Evolutionary conservation across 306 rosid species (phyloP).

Genomic region (Corylus avellana): DNA sequence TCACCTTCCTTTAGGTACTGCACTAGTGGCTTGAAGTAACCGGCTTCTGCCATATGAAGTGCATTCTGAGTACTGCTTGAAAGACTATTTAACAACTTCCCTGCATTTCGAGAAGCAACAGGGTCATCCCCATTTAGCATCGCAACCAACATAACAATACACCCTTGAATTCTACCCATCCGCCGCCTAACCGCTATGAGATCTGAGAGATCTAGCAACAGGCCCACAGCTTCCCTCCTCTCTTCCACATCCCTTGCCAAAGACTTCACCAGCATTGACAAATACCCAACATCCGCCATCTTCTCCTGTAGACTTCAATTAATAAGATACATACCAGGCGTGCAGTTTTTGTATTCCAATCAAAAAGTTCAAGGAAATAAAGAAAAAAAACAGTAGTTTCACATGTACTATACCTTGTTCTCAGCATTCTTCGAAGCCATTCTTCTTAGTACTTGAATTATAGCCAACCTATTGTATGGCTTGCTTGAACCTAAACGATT

Average conservation of each 20-base stretch:
- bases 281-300: conserved; percentile 61
- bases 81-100: conserved; percentile 64
- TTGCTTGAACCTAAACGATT: conserved; percentile 62
- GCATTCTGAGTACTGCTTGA: conserved; percentile 82
- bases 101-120: conserved; percentile 63
- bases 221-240: conserved; percentile 78
- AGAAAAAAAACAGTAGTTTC: not conserved
- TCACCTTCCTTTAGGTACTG: conserved; percentile 76
- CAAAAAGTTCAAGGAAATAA: not conserved
- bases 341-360: not conserved
- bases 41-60: conserved; percentile 96
- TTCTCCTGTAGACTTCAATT: conserved; percentile 65
- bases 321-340: conserved; percentile 26
- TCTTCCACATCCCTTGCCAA: conserved; percentile 72
- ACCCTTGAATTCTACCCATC: conserved; percentile 84
- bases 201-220: conserved; percentile 67
- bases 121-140: conserved; percentile 73
- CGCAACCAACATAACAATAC: conserved; percentile 82
- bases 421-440: conserved; percentile 48
- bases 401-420: conserved; percentile 55
- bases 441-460: conserved; percentile 54
- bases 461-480: conserved; percentile 42
- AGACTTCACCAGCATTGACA: conserved; percentile 73
- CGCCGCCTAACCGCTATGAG: conserved; percentile 59
- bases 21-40: conserved; percentile 81